These are phyloP conservation scores for Paxillus involutus DNA, from an alignment of 768 basidiomycete species.

Conservation along the genomic window DNA sequence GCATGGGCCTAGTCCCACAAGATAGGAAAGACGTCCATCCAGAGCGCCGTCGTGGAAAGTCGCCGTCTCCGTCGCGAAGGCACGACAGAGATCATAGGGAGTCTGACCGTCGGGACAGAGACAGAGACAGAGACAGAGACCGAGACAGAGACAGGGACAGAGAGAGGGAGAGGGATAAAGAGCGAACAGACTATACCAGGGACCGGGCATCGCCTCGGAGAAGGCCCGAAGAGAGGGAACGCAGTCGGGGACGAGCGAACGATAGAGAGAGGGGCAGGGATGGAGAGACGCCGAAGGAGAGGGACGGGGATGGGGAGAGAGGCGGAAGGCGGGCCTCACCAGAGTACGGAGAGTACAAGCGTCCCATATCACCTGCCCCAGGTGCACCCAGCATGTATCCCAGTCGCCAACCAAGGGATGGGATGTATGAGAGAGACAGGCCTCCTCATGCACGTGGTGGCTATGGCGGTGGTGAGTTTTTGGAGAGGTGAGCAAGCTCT, in stretches of 20 bases:
- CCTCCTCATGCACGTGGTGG: constrained; percentile 29
- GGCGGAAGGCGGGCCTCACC: constrained; percentile 50
- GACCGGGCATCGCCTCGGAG: not conserved
- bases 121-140: constrained; percentile 26
- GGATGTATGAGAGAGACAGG: constrained; percentile 21
- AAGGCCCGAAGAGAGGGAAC: constrained; percentile 8
- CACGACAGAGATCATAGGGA: constrained; percentile 30
- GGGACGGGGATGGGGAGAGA: constrained; percentile 8
- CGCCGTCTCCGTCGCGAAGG: constrained; percentile 43
- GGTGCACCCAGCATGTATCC: constrained; percentile 58
- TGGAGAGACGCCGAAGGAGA: constrained; percentile 17
- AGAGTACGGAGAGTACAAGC: constrained; percentile 58
- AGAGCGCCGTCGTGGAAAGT: constrained; percentile 34
- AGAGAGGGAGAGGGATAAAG: constrained; percentile 4
- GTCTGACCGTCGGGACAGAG: constrained; percentile 16
- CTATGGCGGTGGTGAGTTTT: constrained; percentile 45
- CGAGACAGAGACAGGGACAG: constrained; percentile 18
- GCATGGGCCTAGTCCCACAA: constrained; percentile 63
- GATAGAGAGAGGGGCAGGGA: constrained; percentile 22
- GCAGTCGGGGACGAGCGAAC: constrained; percentile 21
- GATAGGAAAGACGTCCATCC: constrained; percentile 22
- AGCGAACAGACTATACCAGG: constrained; percentile 5
- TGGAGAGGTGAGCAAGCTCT: constrained; percentile 59
- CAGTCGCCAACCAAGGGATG: constrained; percentile 25
- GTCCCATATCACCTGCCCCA: constrained; percentile 40